Evolutionary conservation across 768 basidiomycete genomes (phyloP), one percentile per base, ranked within the genome.

Genomic region (Leucocoprinus sp.): DNA sequence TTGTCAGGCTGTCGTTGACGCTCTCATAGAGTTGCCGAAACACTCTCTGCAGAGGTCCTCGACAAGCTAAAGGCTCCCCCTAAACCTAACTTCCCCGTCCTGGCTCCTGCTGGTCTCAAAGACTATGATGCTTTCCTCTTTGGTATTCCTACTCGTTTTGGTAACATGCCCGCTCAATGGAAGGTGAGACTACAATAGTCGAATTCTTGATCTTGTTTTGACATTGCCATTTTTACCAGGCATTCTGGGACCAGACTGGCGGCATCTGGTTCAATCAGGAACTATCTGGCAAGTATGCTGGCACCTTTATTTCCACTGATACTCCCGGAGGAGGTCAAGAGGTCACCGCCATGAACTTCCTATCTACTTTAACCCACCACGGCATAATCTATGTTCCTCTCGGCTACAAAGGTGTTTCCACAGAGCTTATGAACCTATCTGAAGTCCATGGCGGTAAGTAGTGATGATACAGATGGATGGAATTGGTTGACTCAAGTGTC

Each of bases 321-420:
- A 66, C 71, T n/a, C 77, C 70, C 8, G 87, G 88, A 44, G 87
- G 89, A 48, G 90, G 90, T n/a, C 89, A 92, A 53, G 84, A 82
- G 55, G 49, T 68, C 3, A 84, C 82, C 3, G 69, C 65, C 37
- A 52, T 80, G 27, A 69, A 56, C 42, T 56, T 66, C 27, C 55
- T 87, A 58, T 75, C 74, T 42, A 76, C 82, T 34, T 56, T 90
- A 44, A 59, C 70, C 5, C 87, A 92, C 59, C 84, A 88, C 47
- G 87, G 85, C 15, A 74, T 84, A 22, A 64, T 75, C 58, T 85
- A 64, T 54, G 82, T 87, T 2, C 86, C 90, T 0, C 66, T 85
- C 35, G 88, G 88, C 0, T 85, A 85, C 55, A 64, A 68, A n/a
- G 55, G 65, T 47, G 63, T 70, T 2, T 74, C 75, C 49, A 45